Conservation (phyloP, 257 asterid species). For the Solanum chilense region DNA sequence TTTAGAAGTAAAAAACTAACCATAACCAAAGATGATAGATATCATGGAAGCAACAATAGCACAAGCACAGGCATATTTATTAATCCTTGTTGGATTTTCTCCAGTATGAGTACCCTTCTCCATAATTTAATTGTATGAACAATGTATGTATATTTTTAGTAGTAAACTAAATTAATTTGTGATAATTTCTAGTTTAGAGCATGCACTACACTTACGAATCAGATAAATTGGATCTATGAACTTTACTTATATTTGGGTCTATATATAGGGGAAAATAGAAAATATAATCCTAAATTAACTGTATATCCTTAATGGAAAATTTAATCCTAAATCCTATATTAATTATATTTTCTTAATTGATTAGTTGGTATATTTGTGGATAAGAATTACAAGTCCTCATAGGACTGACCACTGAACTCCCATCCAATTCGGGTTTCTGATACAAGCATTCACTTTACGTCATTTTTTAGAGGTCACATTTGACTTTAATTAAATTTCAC, state of each 20-base stretch:
- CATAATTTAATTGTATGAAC: neutral
- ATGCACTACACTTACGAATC: neutral
- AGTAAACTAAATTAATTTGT: neutral
- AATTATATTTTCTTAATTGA: neutral
- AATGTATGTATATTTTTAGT: neutral
- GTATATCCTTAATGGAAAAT: neutral
- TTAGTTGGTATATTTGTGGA: neutral
- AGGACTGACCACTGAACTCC: neutral
- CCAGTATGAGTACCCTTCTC: constrained; percentile 10
- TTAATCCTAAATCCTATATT: neutral
- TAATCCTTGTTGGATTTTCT: constrained; percentile 15
- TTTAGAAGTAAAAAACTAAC: constrained; percentile 8
- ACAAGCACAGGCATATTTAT: constrained; percentile 52
- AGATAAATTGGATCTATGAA: neutral
- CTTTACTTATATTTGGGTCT: neutral
- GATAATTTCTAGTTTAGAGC: neutral
- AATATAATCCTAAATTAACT: neutral
- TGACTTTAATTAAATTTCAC: neutral
- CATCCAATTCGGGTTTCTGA: neutral
- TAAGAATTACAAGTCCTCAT: neutral
- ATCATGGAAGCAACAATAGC: constrained; percentile 64
- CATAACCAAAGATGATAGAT: constrained; percentile 67
- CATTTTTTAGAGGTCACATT: neutral
- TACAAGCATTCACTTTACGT: neutral
- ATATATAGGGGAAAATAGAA: neutral